Percentiles rank a stretch among this genome's conserved stretches.
phyloP scores from a whole-genome alignment of 176 grass and related monocot species.

The Carex pumila region DNA sequence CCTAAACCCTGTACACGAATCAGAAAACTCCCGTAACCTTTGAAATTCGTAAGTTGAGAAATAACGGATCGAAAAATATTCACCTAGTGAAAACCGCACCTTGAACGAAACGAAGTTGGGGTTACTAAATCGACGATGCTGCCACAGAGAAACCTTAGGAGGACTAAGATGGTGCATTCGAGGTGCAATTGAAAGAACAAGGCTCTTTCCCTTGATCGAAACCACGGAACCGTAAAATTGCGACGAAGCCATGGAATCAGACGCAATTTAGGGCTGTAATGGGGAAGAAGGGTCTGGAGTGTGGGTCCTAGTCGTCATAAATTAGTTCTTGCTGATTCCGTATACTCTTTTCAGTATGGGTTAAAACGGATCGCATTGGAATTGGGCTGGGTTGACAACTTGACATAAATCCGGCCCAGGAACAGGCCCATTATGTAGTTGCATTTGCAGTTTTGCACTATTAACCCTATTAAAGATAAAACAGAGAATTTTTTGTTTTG shows the following conservation, averaged over 20 bases:
- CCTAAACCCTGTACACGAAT: background rate
- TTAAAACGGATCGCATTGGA: background rate
- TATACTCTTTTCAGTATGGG: background rate
- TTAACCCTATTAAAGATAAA: background rate
- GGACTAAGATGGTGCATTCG: background rate
- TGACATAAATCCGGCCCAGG: background rate
- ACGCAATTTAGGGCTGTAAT: background rate
- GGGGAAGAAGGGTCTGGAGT: background rate
- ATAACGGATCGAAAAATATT: background rate
- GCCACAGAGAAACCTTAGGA: background rate
- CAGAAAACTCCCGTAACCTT: background rate
- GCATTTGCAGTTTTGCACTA: background rate
- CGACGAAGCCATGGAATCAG: background rate
- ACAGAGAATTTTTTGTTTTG: background rate
- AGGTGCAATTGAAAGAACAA: background rate
- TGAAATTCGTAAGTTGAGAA: background rate
- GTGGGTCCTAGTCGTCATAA: background rate
- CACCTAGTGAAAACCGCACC: background rate
- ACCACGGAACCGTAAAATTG: background rate
- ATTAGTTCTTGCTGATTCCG: background rate
- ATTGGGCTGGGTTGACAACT: background rate
- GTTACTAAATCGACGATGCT: background rate
- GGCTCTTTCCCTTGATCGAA: background rate
- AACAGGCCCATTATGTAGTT: background rate
- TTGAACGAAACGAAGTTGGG: background rate